Base-by-base conservation (phyloP, 495 filamentous ascomycete species). In the Talaromyces borbonicus region DNA sequence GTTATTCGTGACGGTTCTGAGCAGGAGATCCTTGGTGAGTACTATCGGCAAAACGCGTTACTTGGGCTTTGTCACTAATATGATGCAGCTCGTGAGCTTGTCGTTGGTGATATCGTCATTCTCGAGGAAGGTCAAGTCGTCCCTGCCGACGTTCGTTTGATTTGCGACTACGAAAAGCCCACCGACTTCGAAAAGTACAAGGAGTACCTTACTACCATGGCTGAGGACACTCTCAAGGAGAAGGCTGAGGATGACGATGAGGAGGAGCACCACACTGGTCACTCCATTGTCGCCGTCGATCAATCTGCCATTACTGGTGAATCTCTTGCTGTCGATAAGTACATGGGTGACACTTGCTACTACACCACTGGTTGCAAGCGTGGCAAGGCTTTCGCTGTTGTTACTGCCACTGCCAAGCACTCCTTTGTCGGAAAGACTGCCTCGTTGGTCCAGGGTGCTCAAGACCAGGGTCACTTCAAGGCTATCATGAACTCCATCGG, bases 401-500 rank as follows among this genome's bases (percentile, higher is more conserved):
- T 77, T 56, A 72, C 68, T 50, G 74, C 75, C 49, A 77, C 77
- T 49, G 81, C 81, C 27, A 73, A 69, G 53, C 69, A 71, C 65
- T 84, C 81, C 43, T 85, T 85, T 70, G 80, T 84, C 59, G 81
- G 81, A 63, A 76, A 77, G 58, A 85, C 81, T 46, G 81, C 81
- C 52, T 71, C 73, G 56, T 72, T 84, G 41, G 81, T 85, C 14
- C 74, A 84, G 59, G 80, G 80, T 52, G 81, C 81, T 53, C 67
- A 82, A 58, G 81, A 84, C 60, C 66, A 73, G 46, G 81, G 81
- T 72, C 81, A 85, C 68, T 85, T 85, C 78, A 85, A 85, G 68
- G 81, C 81, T 52, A 83, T 85, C 72, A 85, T 85, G 81, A 80
- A 85, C 75, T 79, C 76, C 60, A 85, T 85, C 50, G 81, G 81